Evolutionary conservation across 2,329 filamentous ascomycete genomes (phyloP).

Genomic region (Cladosporium velox): DNA sequence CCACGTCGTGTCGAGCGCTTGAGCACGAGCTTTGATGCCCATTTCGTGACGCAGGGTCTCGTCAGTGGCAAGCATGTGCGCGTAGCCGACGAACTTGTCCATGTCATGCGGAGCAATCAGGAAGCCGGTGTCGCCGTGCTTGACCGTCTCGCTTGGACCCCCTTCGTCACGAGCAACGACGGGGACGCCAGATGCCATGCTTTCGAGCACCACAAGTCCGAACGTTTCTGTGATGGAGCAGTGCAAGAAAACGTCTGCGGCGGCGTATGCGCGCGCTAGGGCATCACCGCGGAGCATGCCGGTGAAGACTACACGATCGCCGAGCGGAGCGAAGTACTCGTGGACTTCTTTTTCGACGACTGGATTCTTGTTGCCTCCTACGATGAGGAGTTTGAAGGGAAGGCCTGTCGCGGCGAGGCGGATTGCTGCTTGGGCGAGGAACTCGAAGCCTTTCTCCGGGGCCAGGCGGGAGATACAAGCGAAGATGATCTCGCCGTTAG

Average conservation of each 20-base stretch:
- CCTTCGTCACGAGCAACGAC: conserved; percentile 70
- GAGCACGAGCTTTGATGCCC: conserved; percentile 51
- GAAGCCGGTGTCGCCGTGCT: conserved; percentile 61
- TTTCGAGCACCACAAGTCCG: conserved; percentile 69
- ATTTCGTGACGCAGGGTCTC: conserved; percentile 48
- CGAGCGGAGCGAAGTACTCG: conserved; percentile 58
- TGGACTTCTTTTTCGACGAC: conserved; percentile 64
- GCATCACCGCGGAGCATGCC: conserved; percentile 64
- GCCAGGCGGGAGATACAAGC: conserved; percentile 68
- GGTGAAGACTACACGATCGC: conserved; percentile 64
- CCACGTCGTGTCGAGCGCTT: conserved; percentile 68
- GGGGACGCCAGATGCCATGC: conserved; percentile 70
- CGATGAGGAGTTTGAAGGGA: conserved; percentile 65
- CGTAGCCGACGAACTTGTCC: conserved; percentile 58
- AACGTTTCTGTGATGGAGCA: conserved; percentile 73
- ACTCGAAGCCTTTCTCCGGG: conserved; percentile 71
- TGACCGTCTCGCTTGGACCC: conserved; percentile 67
- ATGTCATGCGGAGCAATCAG: conserved; percentile 63
- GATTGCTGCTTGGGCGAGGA: conserved; percentile 59
- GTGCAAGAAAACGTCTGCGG: conserved; percentile 69
- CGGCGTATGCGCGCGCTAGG: conserved; percentile 67
- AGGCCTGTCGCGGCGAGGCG: conserved; percentile 59
- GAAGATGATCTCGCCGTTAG: conserved; percentile 64
- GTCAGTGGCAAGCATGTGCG: conserved; percentile 54
- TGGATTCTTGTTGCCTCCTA: conserved; percentile 67